Base-by-base conservation (phyloP, 306 rosid species). In the Vachellia collinsii region DNA sequence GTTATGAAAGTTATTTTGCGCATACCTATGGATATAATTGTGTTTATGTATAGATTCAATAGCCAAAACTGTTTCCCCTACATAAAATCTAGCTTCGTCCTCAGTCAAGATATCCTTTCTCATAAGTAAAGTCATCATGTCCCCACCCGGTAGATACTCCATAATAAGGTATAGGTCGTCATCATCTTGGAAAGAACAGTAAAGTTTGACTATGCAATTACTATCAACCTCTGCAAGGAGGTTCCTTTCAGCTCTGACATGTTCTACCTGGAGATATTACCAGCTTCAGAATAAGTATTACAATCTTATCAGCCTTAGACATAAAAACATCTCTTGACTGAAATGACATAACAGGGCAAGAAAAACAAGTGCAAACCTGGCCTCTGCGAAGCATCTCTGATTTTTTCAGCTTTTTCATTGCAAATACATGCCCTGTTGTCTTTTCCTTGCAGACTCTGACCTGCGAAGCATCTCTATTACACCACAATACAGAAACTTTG, bases 301-400 rank as follows among this genome's bases (percentile, higher is more conserved):
- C 47, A n/a, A 54, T 80, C 74, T 74, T 25, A 78, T 67, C 47
- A 78, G n/a, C 38, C 62, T 66, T 47, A 54, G 46, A 22, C 51
- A 47, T 19, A 37, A 23, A 48, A 64, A 8, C 7, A 63, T 16
- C 44, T 74, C 19, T 34, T 62, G 6, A 17, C 7, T 11, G n/a
- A 43, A 62, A 56, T 17, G 70, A 46, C 36, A 86, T 62, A 70
- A 80, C 70, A 23, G 22, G 47, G 70, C 41, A 44, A 47, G 75
- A 73, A 74, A 64, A 71, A 29, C 85, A 72, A 66, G 54, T 25
- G 14, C 42, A 80, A 87, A 95, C 99, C 99, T 95, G 98, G 83
- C 98, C 98, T 87, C 98, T 87, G n/a, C 98, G 99, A 85, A 95
- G 98, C 98, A 95, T 95, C 84, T 95, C 99, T 34, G 98, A 91